These are phyloP conservation scores for Pleomassaria siparia DNA, from an alignment of 2,329 filamentous ascomycete genomes.

Conservation along the genomic window DNA sequence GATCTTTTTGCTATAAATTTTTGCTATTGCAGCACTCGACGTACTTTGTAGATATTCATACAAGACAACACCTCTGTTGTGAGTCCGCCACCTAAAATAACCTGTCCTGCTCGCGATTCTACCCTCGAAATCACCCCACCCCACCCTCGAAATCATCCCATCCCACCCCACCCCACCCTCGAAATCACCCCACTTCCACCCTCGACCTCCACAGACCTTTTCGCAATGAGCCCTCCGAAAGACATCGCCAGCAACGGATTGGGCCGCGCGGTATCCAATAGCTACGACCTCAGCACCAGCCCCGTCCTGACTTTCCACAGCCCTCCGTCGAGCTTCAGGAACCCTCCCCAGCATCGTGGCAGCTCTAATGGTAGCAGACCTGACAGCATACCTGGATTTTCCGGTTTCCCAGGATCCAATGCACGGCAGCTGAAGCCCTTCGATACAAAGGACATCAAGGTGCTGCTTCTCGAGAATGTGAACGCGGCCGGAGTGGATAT, in stretches of 20 bases:
- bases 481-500: constrained; percentile 88
- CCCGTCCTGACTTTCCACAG: constrained; percentile 76
- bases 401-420: neutral
- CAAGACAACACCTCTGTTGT: neutral
- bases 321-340: constrained; percentile 61
- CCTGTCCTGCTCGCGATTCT: neutral
- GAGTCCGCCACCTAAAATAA: too few species aligned
- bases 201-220: constrained; percentile 6
- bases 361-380: constrained; percentile 42
- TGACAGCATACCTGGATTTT: constrained; percentile 18
- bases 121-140: neutral
- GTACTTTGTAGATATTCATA: neutral
- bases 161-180: constrained; percentile 13
- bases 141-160: neutral
- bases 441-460: constrained; percentile 93
- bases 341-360: constrained; percentile 39
- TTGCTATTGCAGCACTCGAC: neutral
- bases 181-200: constrained; percentile 1
- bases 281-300: constrained; percentile 70
- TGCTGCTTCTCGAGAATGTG: constrained; percentile 92
- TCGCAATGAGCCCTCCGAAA: constrained; percentile 41
- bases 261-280: constrained; percentile 57
- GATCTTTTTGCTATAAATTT: neutral
- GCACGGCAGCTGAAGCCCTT: constrained; percentile 90
- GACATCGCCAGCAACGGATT: constrained; percentile 39